These are phyloP conservation scores for Stevia rebaudiana DNA, from an alignment of 140 eudicot genomes.

Conservation along the genomic window DNA sequence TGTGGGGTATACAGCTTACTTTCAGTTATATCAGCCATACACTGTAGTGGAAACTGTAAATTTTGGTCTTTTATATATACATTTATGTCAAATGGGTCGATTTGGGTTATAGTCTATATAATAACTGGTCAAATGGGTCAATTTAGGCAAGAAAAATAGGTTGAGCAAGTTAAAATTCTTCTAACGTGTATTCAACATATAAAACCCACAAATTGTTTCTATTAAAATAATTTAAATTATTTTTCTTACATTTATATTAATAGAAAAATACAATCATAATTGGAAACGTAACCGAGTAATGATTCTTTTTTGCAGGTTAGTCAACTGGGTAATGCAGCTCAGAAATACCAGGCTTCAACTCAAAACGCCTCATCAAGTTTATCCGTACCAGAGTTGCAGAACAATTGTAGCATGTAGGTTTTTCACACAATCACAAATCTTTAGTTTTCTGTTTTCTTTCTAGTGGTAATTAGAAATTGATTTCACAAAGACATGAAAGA, in stretches of 20 bases:
- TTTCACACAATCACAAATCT: conserved; percentile 5
- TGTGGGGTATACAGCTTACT: neutral
- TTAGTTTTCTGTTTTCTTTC: neutral
- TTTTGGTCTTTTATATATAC: neutral
- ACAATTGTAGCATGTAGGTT: conserved; percentile 89
- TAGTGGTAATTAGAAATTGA: neutral
- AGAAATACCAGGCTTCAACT: conserved; percentile 88
- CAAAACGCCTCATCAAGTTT: conserved; percentile 68
- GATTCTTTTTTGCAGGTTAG: conserved; percentile 59
- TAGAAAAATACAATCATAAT: neutral
- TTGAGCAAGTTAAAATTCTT: neutral
- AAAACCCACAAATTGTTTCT: neutral
- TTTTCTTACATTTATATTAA: neutral
- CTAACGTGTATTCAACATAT: neutral
- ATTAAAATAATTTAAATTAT: neutral
- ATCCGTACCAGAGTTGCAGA: conserved; percentile 84
- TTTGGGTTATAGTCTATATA: neutral
- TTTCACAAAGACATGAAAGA: neutral
- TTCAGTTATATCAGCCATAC: neutral
- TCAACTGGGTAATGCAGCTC: conserved; percentile 94
- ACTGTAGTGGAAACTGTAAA: neutral
- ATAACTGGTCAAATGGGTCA: neutral
- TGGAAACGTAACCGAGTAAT: conserved; percentile 5
- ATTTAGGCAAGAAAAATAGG: neutral
- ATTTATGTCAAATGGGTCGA: neutral